Evolutionary conservation across 768 basidiomycete species (phyloP), one percentile per base, ranked within the genome.

Genomic region (Pleurotus tuoliensis): DNA sequence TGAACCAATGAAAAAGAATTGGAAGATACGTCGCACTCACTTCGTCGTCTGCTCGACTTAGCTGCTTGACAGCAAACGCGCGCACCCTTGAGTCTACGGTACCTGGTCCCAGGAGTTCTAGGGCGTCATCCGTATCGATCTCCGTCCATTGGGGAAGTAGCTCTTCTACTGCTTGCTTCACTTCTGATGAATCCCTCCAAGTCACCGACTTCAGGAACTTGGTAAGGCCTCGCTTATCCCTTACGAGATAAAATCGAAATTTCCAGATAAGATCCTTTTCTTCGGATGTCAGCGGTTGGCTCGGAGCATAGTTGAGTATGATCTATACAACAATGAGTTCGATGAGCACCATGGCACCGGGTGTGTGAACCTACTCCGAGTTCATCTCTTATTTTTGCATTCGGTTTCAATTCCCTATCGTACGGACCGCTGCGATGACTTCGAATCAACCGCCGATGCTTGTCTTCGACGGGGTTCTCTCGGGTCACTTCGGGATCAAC

Each of bases 251-350:
- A 73, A 98, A 99, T n/a, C 97, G 84, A 79, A 96, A 99, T 69
- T 96, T 95, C 97, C 97, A 99, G 39, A 98, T 87, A 41, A 95
- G 76, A 62, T 98, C 96, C 66, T 96, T 97, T 72, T 98, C 96
- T 64, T 94, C 91, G 0, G 93, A 86, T 3, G 84, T 90, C 6
- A 99, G 77, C 8, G 82, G 79, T 58, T 88, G 91, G 57, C 90
- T 95, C 0, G 97, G 97, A 0, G 95, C 87, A 61, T 98, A 94
- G 50, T 86, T 86, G 50, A 99, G 82, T 47, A 99, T 93, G 59
- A 87, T 84, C 94, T 98, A 60, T 0, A 20, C 30, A 11, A 11
- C 30, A 34, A 34, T 3, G 30, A 34, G 30, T 34, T 34, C 8
- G 30, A 34, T 34, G 3, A 34, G 30, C 30, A 2, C 30, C 30